Evolutionary conservation across 495 filamentous ascomycete species (phyloP).

Genomic region (Lindgomyces ingoldianus): DNA sequence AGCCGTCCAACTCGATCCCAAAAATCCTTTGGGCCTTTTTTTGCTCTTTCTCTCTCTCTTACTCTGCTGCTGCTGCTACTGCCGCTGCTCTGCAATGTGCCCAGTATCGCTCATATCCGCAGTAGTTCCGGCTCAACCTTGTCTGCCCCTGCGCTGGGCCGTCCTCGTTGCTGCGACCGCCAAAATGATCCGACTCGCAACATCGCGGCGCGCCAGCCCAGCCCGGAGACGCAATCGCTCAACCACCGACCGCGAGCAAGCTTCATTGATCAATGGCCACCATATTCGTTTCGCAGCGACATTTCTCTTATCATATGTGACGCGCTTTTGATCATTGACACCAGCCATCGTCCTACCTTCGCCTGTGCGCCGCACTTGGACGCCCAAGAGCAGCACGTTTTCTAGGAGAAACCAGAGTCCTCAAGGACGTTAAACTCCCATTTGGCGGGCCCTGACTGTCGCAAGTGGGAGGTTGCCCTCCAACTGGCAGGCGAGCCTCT

Average conservation of each 20-base stretch:
- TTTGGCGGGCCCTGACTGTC: not conserved
- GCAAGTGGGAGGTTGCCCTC: not conserved
- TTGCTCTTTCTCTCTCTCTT: not conserved
- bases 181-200: not conserved
- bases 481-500: not conserved
- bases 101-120: no score
- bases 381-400: not conserved
- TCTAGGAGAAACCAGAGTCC: no score
- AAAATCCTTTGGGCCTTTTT: not conserved
- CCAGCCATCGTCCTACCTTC: not conserved
- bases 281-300: not conserved
- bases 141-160: not conserved
- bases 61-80: not conserved
- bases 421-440: not conserved
- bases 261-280: not conserved
- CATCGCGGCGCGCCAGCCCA: not conserved
- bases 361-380: not conserved
- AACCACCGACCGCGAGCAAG: not conserved
- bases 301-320: not conserved
- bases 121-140: no score
- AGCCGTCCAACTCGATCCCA: not conserved
- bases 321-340: not conserved
- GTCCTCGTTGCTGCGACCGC: not conserved
- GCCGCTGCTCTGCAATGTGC: not conserved
- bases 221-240: not conserved